Evolutionary conservation across 768 basidiomycete genomes (phyloP).

Genomic region (Exsudoporus frostii): DNA sequence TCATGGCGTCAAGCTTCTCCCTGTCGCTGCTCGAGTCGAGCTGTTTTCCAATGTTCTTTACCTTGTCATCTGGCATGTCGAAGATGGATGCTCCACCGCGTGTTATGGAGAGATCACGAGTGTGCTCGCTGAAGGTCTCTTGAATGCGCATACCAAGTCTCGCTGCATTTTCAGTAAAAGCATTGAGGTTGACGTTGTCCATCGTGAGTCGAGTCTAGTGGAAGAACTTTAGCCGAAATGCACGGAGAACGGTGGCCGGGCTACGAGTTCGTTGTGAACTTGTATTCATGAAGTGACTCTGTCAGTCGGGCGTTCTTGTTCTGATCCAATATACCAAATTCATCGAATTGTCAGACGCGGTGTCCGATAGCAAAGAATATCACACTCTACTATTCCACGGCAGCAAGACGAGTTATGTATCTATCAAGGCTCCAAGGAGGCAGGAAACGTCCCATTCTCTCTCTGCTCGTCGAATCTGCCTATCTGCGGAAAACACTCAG

Average conservation of each 20-base stretch:
- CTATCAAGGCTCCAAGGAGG: conserved; percentile 75
- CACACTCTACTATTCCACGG: conserved; percentile 12
- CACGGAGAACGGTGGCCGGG: background rate
- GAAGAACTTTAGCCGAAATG: background rate
- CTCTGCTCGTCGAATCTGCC: conserved; percentile 93
- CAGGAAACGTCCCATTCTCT: conserved; percentile 89
- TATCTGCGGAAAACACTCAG: conserved; percentile 46
- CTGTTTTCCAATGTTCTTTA: conserved; percentile 78
- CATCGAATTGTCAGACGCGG: background rate
- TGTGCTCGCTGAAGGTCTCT: conserved; percentile 79
- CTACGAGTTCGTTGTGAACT: background rate
- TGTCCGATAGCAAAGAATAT: background rate
- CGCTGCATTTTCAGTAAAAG: conserved; percentile 76
- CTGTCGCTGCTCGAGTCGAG: conserved; percentile 85
- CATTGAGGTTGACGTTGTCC: conserved; percentile 36
- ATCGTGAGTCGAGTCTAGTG: conserved; percentile 15
- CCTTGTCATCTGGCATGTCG: conserved; percentile 75
- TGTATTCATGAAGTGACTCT: conserved; percentile 2
- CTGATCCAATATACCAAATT: background rate
- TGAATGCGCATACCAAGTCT: conserved; percentile 80
- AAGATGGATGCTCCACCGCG: conserved; percentile 55
- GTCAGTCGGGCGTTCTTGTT: background rate
- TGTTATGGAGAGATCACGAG: conserved; percentile 65
- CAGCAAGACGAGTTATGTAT: background rate
- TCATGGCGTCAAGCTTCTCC: conserved; percentile 94